phyloP scores from a whole-genome alignment of 371 early-diverging fungal genomes.

The Batkoa obscura region DNA sequence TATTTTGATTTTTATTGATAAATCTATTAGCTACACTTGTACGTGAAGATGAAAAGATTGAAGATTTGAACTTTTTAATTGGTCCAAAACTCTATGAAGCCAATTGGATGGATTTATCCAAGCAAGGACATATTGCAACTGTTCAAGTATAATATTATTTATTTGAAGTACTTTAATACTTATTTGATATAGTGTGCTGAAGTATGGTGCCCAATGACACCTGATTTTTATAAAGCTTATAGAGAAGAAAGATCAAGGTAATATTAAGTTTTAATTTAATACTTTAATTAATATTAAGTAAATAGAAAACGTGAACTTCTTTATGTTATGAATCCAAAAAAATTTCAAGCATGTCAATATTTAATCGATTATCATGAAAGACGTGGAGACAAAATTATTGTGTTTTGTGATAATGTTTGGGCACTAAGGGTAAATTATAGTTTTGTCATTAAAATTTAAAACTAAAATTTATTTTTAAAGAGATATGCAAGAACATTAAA shows the following conservation, averaged over 20 bases:
- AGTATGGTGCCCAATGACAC: constrained; percentile 99
- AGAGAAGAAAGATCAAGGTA: constrained; percentile 33
- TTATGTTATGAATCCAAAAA: constrained; percentile 97
- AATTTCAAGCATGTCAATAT: constrained; percentile 96
- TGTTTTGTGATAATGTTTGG: constrained; percentile 98
- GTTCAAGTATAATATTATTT: constrained; percentile 35
- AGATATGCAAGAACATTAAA: constrained; percentile 81
- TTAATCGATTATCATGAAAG: constrained; percentile 90
- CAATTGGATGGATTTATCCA: constrained; percentile 99
- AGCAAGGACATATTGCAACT: constrained; percentile 95
- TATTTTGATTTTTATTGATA: neutral
- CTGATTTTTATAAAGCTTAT: constrained; percentile 95
- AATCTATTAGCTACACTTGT: constrained; percentile 75
- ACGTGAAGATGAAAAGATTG: constrained; percentile 99
- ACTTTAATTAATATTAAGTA: neutral
- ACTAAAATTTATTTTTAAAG: constrained; percentile 18
- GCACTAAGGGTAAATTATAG: constrained; percentile 41
- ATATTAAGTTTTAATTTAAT: neutral
- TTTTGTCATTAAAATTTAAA: too few species aligned
- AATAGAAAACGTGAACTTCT: constrained; percentile 63
- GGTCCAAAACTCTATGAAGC: constrained; percentile 99
- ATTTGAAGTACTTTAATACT: too few species aligned
- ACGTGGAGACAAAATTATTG: constrained; percentile 99
- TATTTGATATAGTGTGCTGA: constrained; percentile 72
- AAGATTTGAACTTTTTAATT: constrained; percentile 97